Evolutionary conservation across 140 eudicot species (phyloP).

Genomic region (Stevia rebaudiana): DNA sequence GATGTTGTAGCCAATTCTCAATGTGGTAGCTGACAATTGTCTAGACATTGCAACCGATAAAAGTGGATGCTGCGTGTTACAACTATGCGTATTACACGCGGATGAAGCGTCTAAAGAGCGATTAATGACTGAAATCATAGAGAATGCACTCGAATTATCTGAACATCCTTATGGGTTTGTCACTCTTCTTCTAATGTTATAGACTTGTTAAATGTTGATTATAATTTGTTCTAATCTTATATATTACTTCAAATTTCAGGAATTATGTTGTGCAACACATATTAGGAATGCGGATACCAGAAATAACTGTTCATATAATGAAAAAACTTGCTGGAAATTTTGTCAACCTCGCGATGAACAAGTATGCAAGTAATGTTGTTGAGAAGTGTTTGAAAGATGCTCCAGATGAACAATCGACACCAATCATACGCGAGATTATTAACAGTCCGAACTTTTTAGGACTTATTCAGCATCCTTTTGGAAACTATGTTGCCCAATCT

Average conservation of each 20-base stretch:
- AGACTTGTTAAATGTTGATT: background rate
- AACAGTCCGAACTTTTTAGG: conserved; percentile 31
- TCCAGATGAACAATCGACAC: conserved; percentile 19
- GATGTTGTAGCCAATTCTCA: conserved; percentile 37
- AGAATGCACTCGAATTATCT: conserved; percentile 33
- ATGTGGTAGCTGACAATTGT: conserved; percentile 43
- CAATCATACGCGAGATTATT: conserved; percentile 43
- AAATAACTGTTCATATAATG: conserved; percentile 23
- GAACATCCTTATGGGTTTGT: conserved; percentile 49
- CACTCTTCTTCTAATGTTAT: background rate
- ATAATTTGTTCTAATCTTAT: background rate
- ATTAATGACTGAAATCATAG: conserved; percentile 34
- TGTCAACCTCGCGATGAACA: conserved; percentile 47
- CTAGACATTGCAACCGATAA: conserved; percentile 43
- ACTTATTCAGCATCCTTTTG: conserved; percentile 53
- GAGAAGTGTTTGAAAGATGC: conserved; percentile 53
- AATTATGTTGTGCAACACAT: conserved; percentile 72
- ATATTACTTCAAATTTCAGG: conserved; percentile 27
- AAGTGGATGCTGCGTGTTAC: conserved; percentile 53
- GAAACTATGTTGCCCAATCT: conserved; percentile 77
- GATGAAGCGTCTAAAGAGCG: conserved; percentile 25
- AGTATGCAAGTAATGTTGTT: conserved; percentile 71
- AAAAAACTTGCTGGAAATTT: conserved; percentile 39
- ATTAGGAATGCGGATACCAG: conserved; percentile 36
- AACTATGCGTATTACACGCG: conserved; percentile 37